These are phyloP conservation scores for Lunularia cruciata DNA, from an alignment of 225 moss, liverwort and hornwort genomes.

Conservation along the genomic window DNA sequence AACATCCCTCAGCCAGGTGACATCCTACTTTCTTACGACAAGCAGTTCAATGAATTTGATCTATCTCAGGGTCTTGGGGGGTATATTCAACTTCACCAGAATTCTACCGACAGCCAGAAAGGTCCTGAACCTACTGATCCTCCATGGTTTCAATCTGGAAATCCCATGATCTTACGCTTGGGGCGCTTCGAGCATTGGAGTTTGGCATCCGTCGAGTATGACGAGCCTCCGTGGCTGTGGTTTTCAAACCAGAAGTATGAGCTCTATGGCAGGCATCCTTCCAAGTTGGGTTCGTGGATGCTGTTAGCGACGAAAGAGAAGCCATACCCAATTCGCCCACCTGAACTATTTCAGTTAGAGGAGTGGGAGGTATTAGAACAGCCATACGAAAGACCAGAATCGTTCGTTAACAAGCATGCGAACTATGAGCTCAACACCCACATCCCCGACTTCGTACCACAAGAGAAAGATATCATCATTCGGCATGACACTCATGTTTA, in stretches of 20 bases:
- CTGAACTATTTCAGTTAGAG: neutral
- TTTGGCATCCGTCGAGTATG: neutral
- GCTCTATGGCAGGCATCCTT: neutral
- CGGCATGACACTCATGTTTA: neutral
- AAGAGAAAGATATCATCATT: slow-evolving; percentile 3
- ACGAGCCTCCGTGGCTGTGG: neutral
- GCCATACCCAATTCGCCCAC: neutral
- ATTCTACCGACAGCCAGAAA: neutral
- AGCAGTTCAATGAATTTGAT: neutral
- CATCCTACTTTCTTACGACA: neutral
- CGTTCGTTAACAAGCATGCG: neutral
- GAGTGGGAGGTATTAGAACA: neutral
- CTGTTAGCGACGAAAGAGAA: neutral
- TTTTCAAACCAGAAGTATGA: neutral
- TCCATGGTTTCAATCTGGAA: neutral
- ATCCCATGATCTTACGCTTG: neutral
- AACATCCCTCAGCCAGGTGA: slow-evolving; percentile 3
- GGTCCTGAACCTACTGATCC: neutral
- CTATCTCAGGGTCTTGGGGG: neutral
- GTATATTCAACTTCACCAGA: neutral
- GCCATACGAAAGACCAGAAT: neutral
- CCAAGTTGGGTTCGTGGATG: neutral
- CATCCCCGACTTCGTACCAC: neutral
- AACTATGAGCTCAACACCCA: neutral
- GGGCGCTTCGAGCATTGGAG: neutral